Conservation (phyloP, 495 filamentous ascomycete genomes). For the Margaritispora aquatica region DNA sequence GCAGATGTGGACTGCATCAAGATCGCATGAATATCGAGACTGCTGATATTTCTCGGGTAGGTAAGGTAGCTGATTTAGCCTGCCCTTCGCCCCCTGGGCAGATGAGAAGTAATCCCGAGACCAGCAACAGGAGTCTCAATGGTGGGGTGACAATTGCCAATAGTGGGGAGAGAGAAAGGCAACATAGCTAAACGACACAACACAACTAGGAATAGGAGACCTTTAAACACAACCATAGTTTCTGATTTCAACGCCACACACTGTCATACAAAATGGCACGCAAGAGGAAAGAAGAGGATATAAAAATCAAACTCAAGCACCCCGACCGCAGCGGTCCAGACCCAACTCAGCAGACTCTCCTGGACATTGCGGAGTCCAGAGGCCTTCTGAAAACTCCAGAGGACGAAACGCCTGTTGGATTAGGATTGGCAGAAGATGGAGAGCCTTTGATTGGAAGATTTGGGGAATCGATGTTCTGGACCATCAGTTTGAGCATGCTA, state of each 20-base stretch:
- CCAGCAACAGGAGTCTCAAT: too few species aligned
- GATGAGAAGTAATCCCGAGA: too few species aligned
- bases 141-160: too few species aligned
- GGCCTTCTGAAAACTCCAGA: conserved; percentile 40
- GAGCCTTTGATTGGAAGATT: conserved; percentile 38
- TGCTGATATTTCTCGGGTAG: too few species aligned
- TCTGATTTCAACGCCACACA: not conserved
- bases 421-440: conserved; percentile 24
- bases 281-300: conserved; percentile 37
- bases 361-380: conserved; percentile 56
- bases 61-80: too few species aligned
- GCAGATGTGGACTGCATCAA: not conserved
- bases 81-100: too few species aligned
- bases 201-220: too few species aligned
- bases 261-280: conserved; percentile 25
- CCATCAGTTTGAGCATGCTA: conserved; percentile 66
- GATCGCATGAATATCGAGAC: too few species aligned
- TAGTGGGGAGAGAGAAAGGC: too few species aligned
- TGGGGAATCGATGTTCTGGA: conserved; percentile 59
- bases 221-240: not conserved
- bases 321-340: conserved; percentile 49
- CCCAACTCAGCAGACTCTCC: conserved; percentile 50
- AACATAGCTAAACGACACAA: too few species aligned
- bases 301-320: conserved; percentile 49
- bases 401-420: conserved; percentile 28